Conservation (phyloP, 2,329 filamentous ascomycete species). For the Aspergillus intermedius region DNA sequence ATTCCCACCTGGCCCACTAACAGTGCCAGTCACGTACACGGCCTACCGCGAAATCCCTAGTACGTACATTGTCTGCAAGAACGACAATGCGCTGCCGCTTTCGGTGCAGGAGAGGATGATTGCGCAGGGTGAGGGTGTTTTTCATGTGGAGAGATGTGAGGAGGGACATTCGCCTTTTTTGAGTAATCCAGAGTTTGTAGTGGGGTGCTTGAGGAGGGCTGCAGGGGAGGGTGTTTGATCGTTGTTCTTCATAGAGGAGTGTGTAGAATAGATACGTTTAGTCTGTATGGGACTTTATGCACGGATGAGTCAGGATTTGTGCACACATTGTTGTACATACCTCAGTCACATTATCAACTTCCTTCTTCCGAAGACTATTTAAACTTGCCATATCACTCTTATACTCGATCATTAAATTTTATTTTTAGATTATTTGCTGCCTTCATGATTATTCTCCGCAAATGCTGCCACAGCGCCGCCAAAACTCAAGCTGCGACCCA, state of each 20-base stretch:
- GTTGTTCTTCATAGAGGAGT: not conserved
- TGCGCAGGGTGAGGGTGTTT: constrained; percentile 17
- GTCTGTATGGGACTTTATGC: not conserved
- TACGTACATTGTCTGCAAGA: constrained; percentile 24
- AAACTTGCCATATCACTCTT: no score
- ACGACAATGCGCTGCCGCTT: constrained; percentile 17
- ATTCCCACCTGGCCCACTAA: constrained; percentile 16
- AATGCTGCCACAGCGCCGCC: constrained; percentile 10
- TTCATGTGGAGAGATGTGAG: constrained; percentile 21
- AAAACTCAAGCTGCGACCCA: constrained; percentile 20
- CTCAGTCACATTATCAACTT: no score
- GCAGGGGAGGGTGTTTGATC: constrained; percentile 13
- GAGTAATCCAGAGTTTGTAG: constrained; percentile 21
- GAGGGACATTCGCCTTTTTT: constrained; percentile 25
- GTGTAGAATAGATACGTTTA: not conserved
- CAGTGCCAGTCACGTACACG: constrained; percentile 22
- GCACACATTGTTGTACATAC: not conserved
- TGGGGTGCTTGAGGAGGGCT: constrained; percentile 17
- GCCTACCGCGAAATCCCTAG: constrained; percentile 23
- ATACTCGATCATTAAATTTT: no score
- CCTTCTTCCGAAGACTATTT: not conserved
- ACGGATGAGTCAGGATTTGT: not conserved
- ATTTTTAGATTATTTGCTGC: no score
- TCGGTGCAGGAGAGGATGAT: constrained; percentile 21
- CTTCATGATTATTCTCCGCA: not conserved